These are phyloP conservation scores for Suhomyces coccinellae DNA, from an alignment of 1,139 yeast species.

Conservation along the genomic window DNA sequence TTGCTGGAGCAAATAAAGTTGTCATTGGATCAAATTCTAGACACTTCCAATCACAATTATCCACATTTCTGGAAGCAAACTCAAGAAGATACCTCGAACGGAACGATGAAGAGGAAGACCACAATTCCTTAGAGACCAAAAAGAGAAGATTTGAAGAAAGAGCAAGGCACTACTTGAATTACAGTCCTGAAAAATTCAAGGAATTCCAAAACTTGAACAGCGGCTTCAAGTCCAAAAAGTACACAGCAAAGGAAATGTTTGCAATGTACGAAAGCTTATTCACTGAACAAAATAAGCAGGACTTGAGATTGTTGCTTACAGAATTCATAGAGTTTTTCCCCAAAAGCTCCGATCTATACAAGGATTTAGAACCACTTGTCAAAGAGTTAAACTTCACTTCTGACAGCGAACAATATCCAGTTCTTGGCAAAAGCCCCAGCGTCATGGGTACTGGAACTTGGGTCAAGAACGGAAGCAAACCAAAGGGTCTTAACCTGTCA, in stretches of 20 bases:
- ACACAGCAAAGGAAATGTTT: slow-evolving; percentile 52
- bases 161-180: slow-evolving; percentile 73
- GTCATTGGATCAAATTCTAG: slow-evolving; percentile 44
- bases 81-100: slow-evolving; percentile 15
- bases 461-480: slow-evolving; percentile 22
- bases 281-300: slow-evolving; percentile 38
- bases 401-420: slow-evolving; percentile 33
- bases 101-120: slow-evolving; percentile 27
- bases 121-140: slow-evolving; percentile 52
- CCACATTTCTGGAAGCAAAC: slow-evolving; percentile 48
- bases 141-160: slow-evolving; percentile 75
- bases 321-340: slow-evolving; percentile 61
- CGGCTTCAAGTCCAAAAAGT: slow-evolving; percentile 45
- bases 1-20: slow-evolving; percentile 45
- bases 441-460: slow-evolving; percentile 23
- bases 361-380: slow-evolving; percentile 27
- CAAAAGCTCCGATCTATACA: slow-evolving; percentile 29
- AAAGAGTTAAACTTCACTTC: slow-evolving; percentile 23
- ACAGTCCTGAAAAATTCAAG: slow-evolving; percentile 48
- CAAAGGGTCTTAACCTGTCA: slow-evolving; percentile 32
- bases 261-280: slow-evolving; percentile 56
- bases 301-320: slow-evolving; percentile 52
- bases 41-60: slow-evolving; percentile 66
- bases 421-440: slow-evolving; percentile 24
- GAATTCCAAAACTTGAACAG: slow-evolving; percentile 53